Evolutionary conservation across 1,284 basidiomycete genomes (phyloP).

Genomic region (Tetrapyrgos nigripes): DNA sequence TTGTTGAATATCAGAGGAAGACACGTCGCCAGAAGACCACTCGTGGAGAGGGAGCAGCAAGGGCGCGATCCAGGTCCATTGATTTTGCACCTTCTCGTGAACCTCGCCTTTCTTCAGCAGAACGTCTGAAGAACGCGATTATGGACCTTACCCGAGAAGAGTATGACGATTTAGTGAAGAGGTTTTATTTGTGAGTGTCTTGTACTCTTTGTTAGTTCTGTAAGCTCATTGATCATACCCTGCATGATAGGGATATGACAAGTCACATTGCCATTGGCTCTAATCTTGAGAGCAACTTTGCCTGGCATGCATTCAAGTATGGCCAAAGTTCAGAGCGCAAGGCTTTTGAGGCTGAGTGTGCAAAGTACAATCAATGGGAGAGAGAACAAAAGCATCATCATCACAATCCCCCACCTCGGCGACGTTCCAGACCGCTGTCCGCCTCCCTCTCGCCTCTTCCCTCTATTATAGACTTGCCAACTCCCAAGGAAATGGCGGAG

Average conservation of each 20-base stretch:
- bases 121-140: conserved; percentile 43
- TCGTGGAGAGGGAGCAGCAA: conserved; percentile 7
- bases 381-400: conserved; percentile 25
- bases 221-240: neutral
- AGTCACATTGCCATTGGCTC: conserved; percentile 55
- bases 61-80: conserved; percentile 32
- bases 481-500: neutral
- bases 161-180: conserved; percentile 58
- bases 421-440: conserved; percentile 3
- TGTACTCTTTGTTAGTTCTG: neutral
- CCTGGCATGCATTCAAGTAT: conserved; percentile 47
- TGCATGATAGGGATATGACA: conserved; percentile 62
- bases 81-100: conserved; percentile 12
- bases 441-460: conserved; percentile 5
- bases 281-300: conserved; percentile 53
- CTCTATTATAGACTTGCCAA: neutral
- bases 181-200: conserved; percentile 63
- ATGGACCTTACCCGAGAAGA: conserved; percentile 58
- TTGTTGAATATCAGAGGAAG: conserved; percentile 52
- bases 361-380: conserved; percentile 57
- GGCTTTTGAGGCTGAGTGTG: conserved; percentile 59
- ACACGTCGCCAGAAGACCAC: conserved; percentile 19
- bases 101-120: conserved; percentile 5
- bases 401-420: conserved; percentile 6
- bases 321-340: conserved; percentile 54